Conservation (phyloP, 768 basidiomycete species). For the Tremella yokohamensis region DNA sequence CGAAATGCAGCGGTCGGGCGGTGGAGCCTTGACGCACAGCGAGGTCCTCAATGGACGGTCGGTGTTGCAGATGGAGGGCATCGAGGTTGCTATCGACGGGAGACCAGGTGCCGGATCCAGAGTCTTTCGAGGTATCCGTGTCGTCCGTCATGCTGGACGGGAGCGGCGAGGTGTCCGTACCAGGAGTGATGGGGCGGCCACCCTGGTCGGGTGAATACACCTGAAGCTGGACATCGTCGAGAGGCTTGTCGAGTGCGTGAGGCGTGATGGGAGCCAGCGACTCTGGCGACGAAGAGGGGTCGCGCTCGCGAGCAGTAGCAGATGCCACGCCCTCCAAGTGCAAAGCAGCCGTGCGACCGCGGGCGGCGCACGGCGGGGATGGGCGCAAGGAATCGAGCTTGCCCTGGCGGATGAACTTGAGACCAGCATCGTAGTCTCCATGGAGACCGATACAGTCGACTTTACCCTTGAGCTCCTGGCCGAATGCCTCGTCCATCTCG, state of each 20-base stretch:
- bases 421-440: slow-evolving; percentile 85
- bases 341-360: background rate
- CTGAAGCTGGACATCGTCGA: background rate
- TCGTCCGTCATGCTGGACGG: slow-evolving; percentile 6
- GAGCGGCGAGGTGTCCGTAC: slow-evolving; percentile 7
- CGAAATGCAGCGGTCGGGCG: slow-evolving; percentile 64
- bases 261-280: background rate
- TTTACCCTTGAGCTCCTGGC: slow-evolving; percentile 63
- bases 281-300: background rate
- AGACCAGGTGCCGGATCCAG: slow-evolving; percentile 6
- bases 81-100: background rate
- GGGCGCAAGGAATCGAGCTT: slow-evolving; percentile 53
- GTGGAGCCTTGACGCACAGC: background rate
- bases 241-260: background rate
- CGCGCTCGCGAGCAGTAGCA: background rate
- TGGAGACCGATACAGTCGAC: slow-evolving; percentile 78
- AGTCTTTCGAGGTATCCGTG: slow-evolving; percentile 1
- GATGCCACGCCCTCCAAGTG: background rate
- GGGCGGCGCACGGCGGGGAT: background rate
- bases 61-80: too few species aligned
- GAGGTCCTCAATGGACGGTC: background rate
- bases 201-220: background rate
- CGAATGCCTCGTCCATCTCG: slow-evolving; percentile 61
- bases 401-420: slow-evolving; percentile 70
- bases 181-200: slow-evolving; percentile 7